These are phyloP conservation scores for Viridothelium virens DNA, from an alignment of 495 filamentous ascomycete genomes.

Conservation along the genomic window DNA sequence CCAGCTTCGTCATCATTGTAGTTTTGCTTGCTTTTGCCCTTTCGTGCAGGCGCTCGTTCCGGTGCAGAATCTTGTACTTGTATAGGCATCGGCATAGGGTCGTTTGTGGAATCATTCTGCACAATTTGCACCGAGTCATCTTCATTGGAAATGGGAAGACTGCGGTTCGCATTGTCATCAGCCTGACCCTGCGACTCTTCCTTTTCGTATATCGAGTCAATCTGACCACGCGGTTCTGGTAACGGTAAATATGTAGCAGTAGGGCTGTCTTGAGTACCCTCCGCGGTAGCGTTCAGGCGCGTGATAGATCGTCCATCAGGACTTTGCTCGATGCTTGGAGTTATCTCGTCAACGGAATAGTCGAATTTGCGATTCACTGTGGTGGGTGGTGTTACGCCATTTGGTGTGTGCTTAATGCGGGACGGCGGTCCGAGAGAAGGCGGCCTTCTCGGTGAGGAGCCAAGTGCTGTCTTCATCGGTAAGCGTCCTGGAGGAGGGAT, in stretches of 20 bases:
- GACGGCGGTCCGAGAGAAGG: constrained; percentile 37
- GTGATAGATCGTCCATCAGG: constrained; percentile 15
- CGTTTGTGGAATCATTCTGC: neutral
- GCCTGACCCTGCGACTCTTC: constrained; percentile 8
- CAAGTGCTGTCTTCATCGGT: constrained; percentile 49
- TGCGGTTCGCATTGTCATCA: constrained; percentile 6
- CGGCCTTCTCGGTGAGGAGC: constrained; percentile 47
- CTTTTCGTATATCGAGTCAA: constrained; percentile 6
- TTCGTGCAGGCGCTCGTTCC: neutral
- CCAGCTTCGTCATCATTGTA: too few species aligned
- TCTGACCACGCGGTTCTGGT: neutral
- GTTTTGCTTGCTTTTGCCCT: constrained; percentile 3
- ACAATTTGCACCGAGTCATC: constrained; percentile 20
- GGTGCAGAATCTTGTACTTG: neutral
- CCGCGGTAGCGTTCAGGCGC: constrained; percentile 11
- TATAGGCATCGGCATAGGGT: neutral
- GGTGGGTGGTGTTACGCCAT: constrained; percentile 22
- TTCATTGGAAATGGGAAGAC: neutral
- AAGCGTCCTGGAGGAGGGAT: constrained; percentile 44
- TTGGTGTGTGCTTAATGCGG: constrained; percentile 7
- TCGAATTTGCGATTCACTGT: constrained; percentile 39
- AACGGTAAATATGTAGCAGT: neutral
- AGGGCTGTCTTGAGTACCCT: neutral
- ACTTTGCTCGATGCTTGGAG: constrained; percentile 21
- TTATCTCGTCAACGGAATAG: constrained; percentile 32